phyloP scores from a whole-genome alignment of 139 green algal genomes.

The Dunaliella sp. region DNA sequence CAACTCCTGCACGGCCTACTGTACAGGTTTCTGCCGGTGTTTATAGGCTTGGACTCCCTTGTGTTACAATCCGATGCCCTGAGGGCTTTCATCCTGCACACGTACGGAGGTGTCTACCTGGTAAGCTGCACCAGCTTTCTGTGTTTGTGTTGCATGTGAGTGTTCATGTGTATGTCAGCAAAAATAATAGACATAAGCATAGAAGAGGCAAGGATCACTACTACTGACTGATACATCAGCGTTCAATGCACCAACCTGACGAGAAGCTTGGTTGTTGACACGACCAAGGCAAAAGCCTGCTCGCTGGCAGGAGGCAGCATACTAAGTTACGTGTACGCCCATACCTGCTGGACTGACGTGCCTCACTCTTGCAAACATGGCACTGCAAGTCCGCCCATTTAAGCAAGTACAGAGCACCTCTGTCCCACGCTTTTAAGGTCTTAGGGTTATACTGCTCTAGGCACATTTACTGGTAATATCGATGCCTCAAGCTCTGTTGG shows the following conservation, averaged over 20 bases:
- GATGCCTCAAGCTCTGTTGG: not conserved
- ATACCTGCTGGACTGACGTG: too few relatives aligned
- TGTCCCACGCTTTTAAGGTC: not conserved
- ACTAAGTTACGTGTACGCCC: too few relatives aligned
- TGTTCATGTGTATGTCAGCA: not conserved
- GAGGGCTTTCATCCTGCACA: constrained; percentile 51
- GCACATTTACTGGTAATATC: not conserved
- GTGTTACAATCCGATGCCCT: constrained; percentile 41
- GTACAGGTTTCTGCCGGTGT: constrained; percentile 36
- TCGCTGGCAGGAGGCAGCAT: too few relatives aligned
- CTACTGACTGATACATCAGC: not conserved
- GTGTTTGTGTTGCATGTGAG: too few relatives aligned
- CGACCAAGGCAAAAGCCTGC: too few relatives aligned
- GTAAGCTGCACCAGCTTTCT: too few relatives aligned
- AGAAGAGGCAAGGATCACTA: not conserved
- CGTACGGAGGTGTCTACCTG: constrained; percentile 38
- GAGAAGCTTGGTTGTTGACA: not conserved
- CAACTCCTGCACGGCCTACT: not conserved
- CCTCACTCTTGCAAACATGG: not conserved
- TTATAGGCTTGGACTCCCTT: constrained; percentile 3
- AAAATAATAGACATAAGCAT: not conserved
- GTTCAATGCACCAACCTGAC: not conserved
- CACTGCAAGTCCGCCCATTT: not conserved
- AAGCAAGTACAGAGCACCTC: not conserved
- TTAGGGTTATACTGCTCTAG: not conserved